A percentile compares a stretch with the other conserved stretches of the same genome.
Evolutionary conservation across 2,329 filamentous ascomycete species (phyloP).

Genomic region (Sarocladium kiliense): DNA sequence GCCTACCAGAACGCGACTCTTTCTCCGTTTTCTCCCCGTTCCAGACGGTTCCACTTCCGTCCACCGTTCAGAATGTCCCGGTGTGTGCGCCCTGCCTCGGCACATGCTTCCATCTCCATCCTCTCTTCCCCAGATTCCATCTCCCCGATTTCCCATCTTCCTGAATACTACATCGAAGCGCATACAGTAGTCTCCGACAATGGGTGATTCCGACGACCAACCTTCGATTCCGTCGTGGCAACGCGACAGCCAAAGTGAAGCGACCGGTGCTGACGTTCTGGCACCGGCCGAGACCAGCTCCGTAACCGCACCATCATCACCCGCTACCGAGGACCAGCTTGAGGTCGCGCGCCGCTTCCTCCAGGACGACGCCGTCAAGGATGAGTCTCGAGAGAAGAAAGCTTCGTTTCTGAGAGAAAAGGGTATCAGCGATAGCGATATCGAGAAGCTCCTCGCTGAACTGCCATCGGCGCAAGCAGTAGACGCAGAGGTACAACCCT

Average conservation of each 20-base stretch:
- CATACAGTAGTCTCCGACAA: background rate
- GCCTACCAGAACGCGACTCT: background rate
- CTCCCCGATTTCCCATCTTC: background rate
- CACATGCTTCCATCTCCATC: constrained; percentile 4
- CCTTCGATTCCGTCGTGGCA: constrained; percentile 12
- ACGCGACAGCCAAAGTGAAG: background rate
- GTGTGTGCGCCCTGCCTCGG: constrained; percentile 4
- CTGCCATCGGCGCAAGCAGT: constrained; percentile 9
- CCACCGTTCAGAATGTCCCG: background rate
- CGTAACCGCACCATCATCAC: constrained; percentile 7
- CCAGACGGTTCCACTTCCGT: background rate
- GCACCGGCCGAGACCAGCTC: background rate
- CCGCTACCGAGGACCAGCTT: constrained; percentile 21
- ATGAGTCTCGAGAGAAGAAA: constrained; percentile 68
- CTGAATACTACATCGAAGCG: background rate
- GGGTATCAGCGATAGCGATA: constrained; percentile 62
- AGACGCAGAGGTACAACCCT: constrained; percentile 10
- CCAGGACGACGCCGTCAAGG: constrained; percentile 64
- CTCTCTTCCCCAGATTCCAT: constrained; percentile 2
- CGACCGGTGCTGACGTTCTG: background rate
- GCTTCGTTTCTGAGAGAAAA: constrained; percentile 72
- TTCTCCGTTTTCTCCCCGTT: background rate
- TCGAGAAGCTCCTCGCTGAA: constrained; percentile 56
- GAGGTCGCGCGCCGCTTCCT: constrained; percentile 74
- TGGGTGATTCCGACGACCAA: constrained; percentile 11